These are phyloP conservation scores for Emydomyces testavorans DNA, from an alignment of 2,329 filamentous ascomycete species.

Conservation along the genomic window DNA sequence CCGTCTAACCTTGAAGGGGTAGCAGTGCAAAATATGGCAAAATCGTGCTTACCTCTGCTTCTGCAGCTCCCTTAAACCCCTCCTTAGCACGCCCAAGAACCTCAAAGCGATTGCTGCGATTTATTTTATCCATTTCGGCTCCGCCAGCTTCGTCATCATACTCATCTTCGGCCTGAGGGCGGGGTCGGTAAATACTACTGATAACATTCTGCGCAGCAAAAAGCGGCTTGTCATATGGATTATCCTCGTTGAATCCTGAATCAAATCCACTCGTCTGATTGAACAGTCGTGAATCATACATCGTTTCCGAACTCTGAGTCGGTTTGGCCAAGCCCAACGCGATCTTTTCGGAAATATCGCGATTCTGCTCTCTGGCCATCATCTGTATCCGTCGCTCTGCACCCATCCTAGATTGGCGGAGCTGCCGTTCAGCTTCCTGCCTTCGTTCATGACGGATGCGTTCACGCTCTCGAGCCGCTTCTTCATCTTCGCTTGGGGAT, in stretches of 20 bases:
- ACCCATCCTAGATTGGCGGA: slow-evolving; percentile 91
- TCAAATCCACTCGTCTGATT: slow-evolving; percentile 89
- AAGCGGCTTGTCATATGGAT: slow-evolving; percentile 90
- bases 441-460: slow-evolving; percentile 64
- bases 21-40: slow-evolving; percentile 3
- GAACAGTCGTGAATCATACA: slow-evolving; percentile 95
- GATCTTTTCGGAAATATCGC: slow-evolving; percentile 94
- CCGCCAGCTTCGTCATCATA: slow-evolving; percentile 69
- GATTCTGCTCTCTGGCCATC: slow-evolving; percentile 88
- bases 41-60: slow-evolving; percentile 62
- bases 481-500: slow-evolving; percentile 50
- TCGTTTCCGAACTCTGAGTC: slow-evolving; percentile 78
- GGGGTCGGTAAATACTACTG: slow-evolving; percentile 82
- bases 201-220: slow-evolving; percentile 94
- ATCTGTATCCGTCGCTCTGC: slow-evolving; percentile 82
- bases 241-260: slow-evolving; percentile 91
- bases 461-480: slow-evolving; percentile 63
- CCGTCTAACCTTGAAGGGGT: not conserved
- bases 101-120: slow-evolving; percentile 77
- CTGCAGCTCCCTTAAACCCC: slow-evolving; percentile 72
- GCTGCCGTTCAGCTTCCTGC: slow-evolving; percentile 74
- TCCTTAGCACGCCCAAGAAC: slow-evolving; percentile 69
- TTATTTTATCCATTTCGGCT: slow-evolving; percentile 74
- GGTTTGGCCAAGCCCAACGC: slow-evolving; percentile 90
- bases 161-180: slow-evolving; percentile 58